Percentiles rank a stretch among this genome's conserved stretches.
phyloP scores from a whole-genome alignment of 1,284 basidiomycete genomes.

The Naganishia cerealis region DNA sequence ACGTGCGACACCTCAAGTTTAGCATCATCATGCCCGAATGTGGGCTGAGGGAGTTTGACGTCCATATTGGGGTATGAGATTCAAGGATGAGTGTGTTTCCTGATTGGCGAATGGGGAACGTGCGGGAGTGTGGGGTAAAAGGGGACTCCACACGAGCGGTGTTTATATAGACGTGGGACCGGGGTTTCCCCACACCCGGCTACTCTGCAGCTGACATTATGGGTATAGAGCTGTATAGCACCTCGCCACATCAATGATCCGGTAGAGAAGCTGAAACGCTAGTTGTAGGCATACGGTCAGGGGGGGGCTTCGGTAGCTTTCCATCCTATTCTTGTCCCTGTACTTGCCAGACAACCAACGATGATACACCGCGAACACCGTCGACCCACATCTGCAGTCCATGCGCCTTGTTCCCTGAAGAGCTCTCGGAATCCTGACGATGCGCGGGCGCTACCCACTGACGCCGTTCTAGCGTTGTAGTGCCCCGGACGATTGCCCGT shows the following conservation, averaged over 20 bases:
- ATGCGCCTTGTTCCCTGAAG: no score
- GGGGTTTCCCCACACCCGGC: neutral
- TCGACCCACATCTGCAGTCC: no score
- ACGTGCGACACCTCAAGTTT: conserved; percentile 22
- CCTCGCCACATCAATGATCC: neutral
- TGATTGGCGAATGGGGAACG: neutral
- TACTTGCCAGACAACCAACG: neutral
- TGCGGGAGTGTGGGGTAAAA: conserved; percentile 4
- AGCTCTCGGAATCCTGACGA: no score
- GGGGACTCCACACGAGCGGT: conserved; percentile 11
- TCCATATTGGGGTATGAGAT: conserved; percentile 2
- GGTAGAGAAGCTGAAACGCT: neutral
- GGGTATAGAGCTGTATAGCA: neutral
- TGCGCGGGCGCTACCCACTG: no score
- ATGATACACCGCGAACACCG: no score
- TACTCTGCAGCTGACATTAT: neutral
- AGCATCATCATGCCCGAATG: conserved; percentile 18
- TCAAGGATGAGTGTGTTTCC: neutral
- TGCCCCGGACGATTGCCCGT: no score
- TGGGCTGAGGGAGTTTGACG: conserved; percentile 20
- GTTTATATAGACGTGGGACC: neutral
- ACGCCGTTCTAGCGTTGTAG: no score
- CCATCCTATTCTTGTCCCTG: neutral
- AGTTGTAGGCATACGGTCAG: neutral
- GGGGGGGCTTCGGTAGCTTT: neutral